Percentiles rank a stretch among this genome's conserved stretches.
These are phyloP conservation scores for Aegilops speltoides DNA, from an alignment of 176 grass and related monocot genomes.

Conservation along the genomic window DNA sequence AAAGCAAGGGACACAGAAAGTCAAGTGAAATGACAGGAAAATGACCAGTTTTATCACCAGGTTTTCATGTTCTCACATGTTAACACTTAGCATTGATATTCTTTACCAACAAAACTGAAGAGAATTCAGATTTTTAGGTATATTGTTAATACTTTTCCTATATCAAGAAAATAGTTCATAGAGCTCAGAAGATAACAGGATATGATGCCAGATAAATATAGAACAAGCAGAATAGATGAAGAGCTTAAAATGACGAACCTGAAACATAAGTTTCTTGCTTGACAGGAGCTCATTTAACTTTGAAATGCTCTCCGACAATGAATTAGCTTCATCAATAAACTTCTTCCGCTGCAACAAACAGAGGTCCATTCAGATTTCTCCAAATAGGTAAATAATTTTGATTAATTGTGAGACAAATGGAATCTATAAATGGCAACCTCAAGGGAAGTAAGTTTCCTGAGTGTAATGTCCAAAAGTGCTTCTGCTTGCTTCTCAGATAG, in stretches of 20 bases:
- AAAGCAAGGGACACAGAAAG: not conserved
- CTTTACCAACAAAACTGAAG: conserved; percentile 12
- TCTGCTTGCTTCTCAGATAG: conserved; percentile 92
- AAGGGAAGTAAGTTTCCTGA: conserved; percentile 86
- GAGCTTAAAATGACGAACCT: conserved; percentile 53
- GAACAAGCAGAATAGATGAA: conserved; percentile 27
- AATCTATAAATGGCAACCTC: conserved; percentile 57
- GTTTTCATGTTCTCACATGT: not conserved
- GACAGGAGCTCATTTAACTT: conserved; percentile 90
- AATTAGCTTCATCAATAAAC: conserved; percentile 84
- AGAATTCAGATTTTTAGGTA: not conserved
- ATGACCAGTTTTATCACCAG: not conserved
- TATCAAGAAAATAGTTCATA: conserved; percentile 1
- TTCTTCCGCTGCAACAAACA: conserved; percentile 78
- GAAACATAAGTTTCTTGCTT: conserved; percentile 86
- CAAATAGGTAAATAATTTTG: not conserved
- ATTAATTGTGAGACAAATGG: not conserved
- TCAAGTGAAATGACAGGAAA: not conserved
- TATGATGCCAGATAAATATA: conserved; percentile 11
- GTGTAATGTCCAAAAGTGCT: conserved; percentile 88
- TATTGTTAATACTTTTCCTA: not conserved
- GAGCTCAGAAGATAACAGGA: conserved; percentile 13
- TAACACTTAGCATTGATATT: conserved; percentile 17
- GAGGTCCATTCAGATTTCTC: conserved; percentile 14
- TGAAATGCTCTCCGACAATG: conserved; percentile 65